Percentiles rank a stretch among this genome's conserved stretches.
Conservation (phyloP, 2,329 filamentous ascomycete species). For the Arthrobotrys pseudoclavata region DNA sequence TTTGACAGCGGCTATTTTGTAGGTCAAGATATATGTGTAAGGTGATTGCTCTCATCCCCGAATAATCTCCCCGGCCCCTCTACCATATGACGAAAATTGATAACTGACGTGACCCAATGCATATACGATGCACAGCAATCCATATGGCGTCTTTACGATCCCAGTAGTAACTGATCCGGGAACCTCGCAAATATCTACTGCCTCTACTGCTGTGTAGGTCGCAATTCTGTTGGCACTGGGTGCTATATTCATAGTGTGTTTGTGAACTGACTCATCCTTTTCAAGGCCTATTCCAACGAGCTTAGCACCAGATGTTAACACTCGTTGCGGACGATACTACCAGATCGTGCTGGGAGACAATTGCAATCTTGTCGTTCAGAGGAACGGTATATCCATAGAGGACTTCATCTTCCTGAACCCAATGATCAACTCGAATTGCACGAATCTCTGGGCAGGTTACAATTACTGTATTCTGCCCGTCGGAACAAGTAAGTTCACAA, state of each 20-base stretch:
- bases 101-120: conserved; percentile 15
- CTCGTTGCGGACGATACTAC: conserved; percentile 64
- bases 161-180: conserved; percentile 36
- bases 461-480: conserved; percentile 66
- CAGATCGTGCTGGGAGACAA: conserved; percentile 64
- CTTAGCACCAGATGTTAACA: conserved; percentile 61
- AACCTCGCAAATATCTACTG: conserved; percentile 48
- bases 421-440: conserved; percentile 49
- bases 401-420: conserved; percentile 51
- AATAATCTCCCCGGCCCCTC: neutral
- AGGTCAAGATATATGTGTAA: conserved; percentile 62
- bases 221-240: neutral
- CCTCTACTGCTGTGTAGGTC: conserved; percentile 45
- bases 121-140: conserved; percentile 25
- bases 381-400: conserved; percentile 60
- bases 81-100: conserved; percentile 5
- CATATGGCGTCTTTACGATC: conserved; percentile 46
- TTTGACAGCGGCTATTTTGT: conserved; percentile 57
- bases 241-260: conserved; percentile 14
- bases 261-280: conserved; percentile 19
- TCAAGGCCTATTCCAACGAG: conserved; percentile 63
- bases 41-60: conserved; percentile 15
- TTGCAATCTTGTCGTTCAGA: conserved; percentile 65
- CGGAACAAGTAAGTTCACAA: conserved; percentile 62
- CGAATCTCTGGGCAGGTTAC: conserved; percentile 60